Conservation (phyloP, 345 rosid species). For the Diplotaxis tenuifolia region DNA sequence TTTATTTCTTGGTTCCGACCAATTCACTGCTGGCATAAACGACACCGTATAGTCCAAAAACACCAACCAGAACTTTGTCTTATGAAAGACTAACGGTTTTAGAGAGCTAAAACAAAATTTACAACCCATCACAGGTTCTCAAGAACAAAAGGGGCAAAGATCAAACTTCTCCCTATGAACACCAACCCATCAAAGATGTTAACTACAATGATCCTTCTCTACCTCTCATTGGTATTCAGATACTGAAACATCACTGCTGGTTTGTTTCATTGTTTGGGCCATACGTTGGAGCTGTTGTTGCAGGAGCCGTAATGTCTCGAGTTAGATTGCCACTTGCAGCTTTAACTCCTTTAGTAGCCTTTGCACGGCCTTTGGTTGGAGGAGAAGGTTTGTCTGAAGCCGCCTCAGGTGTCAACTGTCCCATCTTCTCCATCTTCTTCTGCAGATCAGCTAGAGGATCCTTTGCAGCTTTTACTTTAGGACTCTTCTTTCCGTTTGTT, state of each 20-base stretch:
- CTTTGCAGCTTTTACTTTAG: slow-evolving; percentile 52
- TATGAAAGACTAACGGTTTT: not conserved
- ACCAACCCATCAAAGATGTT: slow-evolving; percentile 16
- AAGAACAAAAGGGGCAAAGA: slow-evolving; percentile 9
- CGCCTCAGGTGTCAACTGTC: slow-evolving; percentile 64
- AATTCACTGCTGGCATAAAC: not conserved
- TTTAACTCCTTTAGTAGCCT: slow-evolving; percentile 19
- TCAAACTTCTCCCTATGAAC: slow-evolving; percentile 23
- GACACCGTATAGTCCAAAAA: not conserved
- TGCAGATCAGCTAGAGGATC: slow-evolving; percentile 73
- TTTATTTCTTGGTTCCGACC: not conserved
- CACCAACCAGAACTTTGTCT: not conserved
- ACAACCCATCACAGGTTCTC: slow-evolving; percentile 18
- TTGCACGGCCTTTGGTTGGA: slow-evolving; percentile 39
- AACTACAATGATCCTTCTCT: slow-evolving; percentile 8
- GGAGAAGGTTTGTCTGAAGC: slow-evolving; percentile 44
- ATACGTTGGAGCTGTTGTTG: no score
- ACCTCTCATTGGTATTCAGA: not conserved
- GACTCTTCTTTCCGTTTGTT: slow-evolving; percentile 59
- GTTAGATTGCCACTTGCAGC: not conserved
- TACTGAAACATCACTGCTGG: not conserved
- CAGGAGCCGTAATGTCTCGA: no score
- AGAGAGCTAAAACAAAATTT: not conserved
- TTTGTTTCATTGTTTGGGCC: no score
- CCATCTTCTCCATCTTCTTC: slow-evolving; percentile 88